Conservation (phyloP, 2,329 filamentous ascomycete genomes). For the Biscogniauxia mediterranea region DNA sequence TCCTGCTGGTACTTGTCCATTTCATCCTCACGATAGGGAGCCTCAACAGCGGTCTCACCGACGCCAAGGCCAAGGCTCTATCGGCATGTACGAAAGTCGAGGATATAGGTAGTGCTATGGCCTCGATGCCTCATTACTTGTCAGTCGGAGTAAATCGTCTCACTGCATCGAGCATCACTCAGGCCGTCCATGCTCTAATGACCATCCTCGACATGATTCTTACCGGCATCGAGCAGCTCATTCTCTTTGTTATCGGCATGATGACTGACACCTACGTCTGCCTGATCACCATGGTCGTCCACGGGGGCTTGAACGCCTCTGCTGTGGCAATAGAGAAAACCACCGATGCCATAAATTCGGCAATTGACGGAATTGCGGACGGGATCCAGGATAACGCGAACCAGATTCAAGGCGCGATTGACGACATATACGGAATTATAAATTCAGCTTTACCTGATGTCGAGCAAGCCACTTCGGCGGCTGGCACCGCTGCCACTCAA, state of each 20-base stretch:
- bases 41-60: slow-evolving; percentile 70
- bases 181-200: slow-evolving; percentile 77
- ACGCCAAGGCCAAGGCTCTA: slow-evolving; percentile 77
- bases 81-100: slow-evolving; percentile 91
- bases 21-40: slow-evolving; percentile 73
- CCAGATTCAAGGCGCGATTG: slow-evolving; percentile 54
- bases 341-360: slow-evolving; percentile 51
- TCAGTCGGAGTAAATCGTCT: slow-evolving; percentile 84
- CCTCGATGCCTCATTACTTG: slow-evolving; percentile 96
- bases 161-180: slow-evolving; percentile 75
- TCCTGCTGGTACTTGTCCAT: slow-evolving; percentile 80
- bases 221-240: slow-evolving; percentile 80
- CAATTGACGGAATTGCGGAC: slow-evolving; percentile 40
- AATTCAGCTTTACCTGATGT: slow-evolving; percentile 39
- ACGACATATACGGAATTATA: slow-evolving; percentile 57
- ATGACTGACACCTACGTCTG: slow-evolving; percentile 88
- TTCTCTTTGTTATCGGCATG: slow-evolving; percentile 90
- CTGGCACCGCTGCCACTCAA: slow-evolving; percentile 1
- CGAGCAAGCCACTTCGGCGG: slow-evolving; percentile 18
- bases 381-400: slow-evolving; percentile 50
- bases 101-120: slow-evolving; percentile 90
- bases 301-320: slow-evolving; percentile 72
- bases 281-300: slow-evolving; percentile 78
- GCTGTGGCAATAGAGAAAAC: slow-evolving; percentile 39
- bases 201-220: slow-evolving; percentile 75